phyloP scores from a whole-genome alignment of 345 rosid genomes.

The Hevea brasiliensis region DNA sequence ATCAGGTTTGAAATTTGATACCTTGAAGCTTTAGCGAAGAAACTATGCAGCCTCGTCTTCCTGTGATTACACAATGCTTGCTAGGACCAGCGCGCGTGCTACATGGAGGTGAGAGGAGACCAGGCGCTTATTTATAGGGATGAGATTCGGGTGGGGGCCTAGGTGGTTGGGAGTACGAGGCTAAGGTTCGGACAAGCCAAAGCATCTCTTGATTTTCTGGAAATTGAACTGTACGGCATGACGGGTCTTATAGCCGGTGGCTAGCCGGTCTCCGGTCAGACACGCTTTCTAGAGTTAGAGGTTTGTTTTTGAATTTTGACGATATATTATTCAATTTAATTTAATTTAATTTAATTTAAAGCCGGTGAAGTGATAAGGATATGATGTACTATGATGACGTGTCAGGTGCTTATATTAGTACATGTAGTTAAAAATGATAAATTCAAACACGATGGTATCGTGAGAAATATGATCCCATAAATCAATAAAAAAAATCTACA shows the following conservation, averaged over 20 bases:
- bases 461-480: no score
- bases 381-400: no score
- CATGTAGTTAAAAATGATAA: no score
- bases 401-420: no score
- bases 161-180: neutral
- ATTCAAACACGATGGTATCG: no score
- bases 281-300: neutral
- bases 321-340: no score
- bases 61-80: neutral
- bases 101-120: neutral
- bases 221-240: slow-evolving; percentile 15
- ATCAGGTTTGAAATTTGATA: neutral
- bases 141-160: slow-evolving; percentile 27
- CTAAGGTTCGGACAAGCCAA: slow-evolving; percentile 21
- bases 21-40: slow-evolving; percentile 19
- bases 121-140: slow-evolving; percentile 10
- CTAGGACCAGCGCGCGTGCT: neutral
- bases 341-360: no score
- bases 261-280: slow-evolving; percentile 24
- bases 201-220: slow-evolving; percentile 16
- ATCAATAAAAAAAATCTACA: no score
- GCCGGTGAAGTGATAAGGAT: no score
- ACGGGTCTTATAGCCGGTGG: slow-evolving; percentile 3
- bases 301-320: no score
- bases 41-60: slow-evolving; percentile 12